Conservation (phyloP, 2,329 filamentous ascomycete species). For the Trichoderma sp. region DNA sequence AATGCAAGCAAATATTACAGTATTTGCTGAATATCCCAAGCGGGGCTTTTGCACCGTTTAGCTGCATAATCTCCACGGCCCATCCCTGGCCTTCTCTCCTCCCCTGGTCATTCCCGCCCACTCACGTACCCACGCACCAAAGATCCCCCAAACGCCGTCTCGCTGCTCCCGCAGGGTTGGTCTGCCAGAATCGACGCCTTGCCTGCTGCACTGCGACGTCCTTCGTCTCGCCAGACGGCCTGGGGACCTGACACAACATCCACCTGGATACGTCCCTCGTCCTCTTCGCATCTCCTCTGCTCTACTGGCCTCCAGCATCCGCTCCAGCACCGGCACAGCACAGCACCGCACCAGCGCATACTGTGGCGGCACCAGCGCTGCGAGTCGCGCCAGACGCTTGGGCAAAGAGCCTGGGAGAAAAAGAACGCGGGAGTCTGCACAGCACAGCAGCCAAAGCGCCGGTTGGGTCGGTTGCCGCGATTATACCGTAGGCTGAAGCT, state of each 20-base stretch:
- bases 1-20: background rate
- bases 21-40: conserved; percentile 23
- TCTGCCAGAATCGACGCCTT: conserved; percentile 27
- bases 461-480: conserved; percentile 25
- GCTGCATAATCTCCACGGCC: conserved; percentile 25
- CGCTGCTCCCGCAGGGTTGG: conserved; percentile 28
- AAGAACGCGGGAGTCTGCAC: conserved; percentile 16
- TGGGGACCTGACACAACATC: conserved; percentile 27
- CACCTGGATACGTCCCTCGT: conserved; percentile 22
- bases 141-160: conserved; percentile 29
- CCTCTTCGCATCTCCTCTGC: conserved; percentile 17
- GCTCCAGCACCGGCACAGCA: background rate
- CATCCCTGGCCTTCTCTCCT: conserved; percentile 18
- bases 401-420: conserved; percentile 1
- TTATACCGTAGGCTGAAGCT: conserved; percentile 20
- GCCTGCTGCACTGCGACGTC: conserved; percentile 29
- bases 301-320: background rate
- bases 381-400: conserved; percentile 16
- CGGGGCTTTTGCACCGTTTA: conserved; percentile 21
- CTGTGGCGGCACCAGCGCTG: conserved; percentile 17
- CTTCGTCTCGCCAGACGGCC: conserved; percentile 18
- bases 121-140: conserved; percentile 25
- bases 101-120: conserved; percentile 23
- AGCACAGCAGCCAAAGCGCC: background rate
- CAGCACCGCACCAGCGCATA: background rate